These are phyloP conservation scores for Hirsutella minnesotensis DNA, from an alignment of 2,329 filamentous ascomycete genomes.

Conservation along the genomic window DNA sequence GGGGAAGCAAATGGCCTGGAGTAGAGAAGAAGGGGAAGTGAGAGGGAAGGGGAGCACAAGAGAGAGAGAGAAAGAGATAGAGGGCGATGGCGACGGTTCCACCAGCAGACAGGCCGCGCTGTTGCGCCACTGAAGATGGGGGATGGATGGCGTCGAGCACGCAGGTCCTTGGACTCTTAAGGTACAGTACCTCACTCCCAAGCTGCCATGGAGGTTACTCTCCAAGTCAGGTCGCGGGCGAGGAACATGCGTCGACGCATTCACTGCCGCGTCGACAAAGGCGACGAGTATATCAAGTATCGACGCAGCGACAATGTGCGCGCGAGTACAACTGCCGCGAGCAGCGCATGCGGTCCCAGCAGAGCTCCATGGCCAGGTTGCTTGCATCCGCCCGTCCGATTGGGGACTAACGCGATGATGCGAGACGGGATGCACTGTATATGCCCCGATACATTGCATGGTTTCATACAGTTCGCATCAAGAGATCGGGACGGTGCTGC, in stretches of 20 bases:
- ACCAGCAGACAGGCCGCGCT: neutral
- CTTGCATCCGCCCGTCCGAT: neutral
- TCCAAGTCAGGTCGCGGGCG: neutral
- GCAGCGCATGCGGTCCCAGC: neutral
- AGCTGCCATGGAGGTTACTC: neutral
- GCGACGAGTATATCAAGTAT: no score
- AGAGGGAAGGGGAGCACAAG: neutral
- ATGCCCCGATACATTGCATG: no score
- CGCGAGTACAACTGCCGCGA: neutral
- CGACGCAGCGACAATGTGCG: no score
- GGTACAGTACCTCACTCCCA: no score
- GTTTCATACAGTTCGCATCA: no score
- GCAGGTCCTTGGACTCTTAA: no score
- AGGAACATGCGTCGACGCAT: neutral
- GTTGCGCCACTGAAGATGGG: neutral
- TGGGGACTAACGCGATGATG: no score
- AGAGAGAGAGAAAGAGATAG: neutral
- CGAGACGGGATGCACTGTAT: no score
- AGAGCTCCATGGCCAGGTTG: no score
- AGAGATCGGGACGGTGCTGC: no score
- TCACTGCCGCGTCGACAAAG: no score
- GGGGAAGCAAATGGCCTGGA: neutral
- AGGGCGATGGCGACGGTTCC: constrained; percentile 1
- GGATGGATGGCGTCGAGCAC: no score
- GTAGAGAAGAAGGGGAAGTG: neutral